phyloP scores from a whole-genome alignment of 805 yeast genomes.

The Ogataea degrootiae region DNA sequence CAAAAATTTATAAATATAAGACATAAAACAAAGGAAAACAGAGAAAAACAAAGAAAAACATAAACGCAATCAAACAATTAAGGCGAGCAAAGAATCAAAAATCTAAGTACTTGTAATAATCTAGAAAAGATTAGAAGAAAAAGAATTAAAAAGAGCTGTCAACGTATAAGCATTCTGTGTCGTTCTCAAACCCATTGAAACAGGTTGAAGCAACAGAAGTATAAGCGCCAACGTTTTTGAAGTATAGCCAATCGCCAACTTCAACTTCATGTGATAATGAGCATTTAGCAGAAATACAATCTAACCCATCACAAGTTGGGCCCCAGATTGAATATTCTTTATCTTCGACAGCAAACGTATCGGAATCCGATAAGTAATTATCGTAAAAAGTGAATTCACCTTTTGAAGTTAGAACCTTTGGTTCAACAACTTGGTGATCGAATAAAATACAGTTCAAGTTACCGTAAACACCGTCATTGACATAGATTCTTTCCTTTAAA shows the following conservation, averaged over 20 bases:
- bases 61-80: not conserved
- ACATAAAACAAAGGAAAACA: not conserved
- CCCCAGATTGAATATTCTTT: conserved; percentile 81
- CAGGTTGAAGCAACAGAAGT: conserved; percentile 88
- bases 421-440: conserved; percentile 81
- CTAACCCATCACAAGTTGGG: conserved; percentile 97
- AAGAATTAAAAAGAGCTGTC: conserved; percentile 22
- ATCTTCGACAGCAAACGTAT: conserved; percentile 2
- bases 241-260: conserved; percentile 92
- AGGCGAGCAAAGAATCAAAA: not conserved
- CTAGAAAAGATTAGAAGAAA: not conserved
- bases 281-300: conserved; percentile 60
- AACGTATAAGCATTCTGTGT: conserved; percentile 59
- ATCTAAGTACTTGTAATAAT: not conserved
- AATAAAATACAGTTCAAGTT: conserved; percentile 89
- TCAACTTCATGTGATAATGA: conserved; percentile 54
- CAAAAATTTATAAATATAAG: too few species aligned
- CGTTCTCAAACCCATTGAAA: conserved; percentile 80
- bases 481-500: conserved; percentile 65
- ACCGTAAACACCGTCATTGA: conserved; percentile 95
- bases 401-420: conserved; percentile 58
- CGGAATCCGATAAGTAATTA: conserved; percentile 8
- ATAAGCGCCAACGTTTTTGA: conserved; percentile 83
- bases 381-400: conserved; percentile 31
- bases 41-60: not conserved